Conservation (phyloP, 345 rosid species). For the Camelina hispida region DNA sequence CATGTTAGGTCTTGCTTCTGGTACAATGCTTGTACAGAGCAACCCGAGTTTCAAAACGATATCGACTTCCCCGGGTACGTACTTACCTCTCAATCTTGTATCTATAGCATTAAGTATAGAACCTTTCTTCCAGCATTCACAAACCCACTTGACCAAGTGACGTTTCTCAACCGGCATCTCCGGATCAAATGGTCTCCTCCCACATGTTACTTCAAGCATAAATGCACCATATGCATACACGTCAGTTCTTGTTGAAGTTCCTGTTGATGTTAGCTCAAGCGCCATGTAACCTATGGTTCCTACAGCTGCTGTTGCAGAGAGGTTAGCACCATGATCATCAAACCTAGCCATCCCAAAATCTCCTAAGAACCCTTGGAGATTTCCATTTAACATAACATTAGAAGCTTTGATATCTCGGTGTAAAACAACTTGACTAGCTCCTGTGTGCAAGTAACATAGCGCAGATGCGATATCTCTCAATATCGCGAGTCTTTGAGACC, state of each 20-base stretch:
- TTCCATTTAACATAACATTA: conserved; percentile 50
- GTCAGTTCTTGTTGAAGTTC: conserved; percentile 47
- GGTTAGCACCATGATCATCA: conserved; percentile 47
- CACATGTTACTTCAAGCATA: conserved; percentile 56
- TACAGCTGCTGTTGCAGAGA: conserved; percentile 51
- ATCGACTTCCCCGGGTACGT: conserved; percentile 43
- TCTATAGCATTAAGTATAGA: conserved; percentile 42
- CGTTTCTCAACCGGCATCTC: conserved; percentile 27
- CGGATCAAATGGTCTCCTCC: conserved; percentile 53
- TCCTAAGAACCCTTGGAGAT: conserved; percentile 46
- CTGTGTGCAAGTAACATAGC: conserved; percentile 57
- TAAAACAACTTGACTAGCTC: conserved; percentile 54
- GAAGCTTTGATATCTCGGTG: conserved; percentile 58
- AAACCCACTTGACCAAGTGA: conserved; percentile 45
- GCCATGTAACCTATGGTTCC: conserved; percentile 66
- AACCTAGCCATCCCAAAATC: conserved; percentile 60
- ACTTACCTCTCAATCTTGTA: conserved; percentile 36
- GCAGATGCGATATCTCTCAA: conserved; percentile 54
- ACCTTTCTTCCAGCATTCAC: conserved; percentile 44
- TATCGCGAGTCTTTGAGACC: conserved; percentile 51
- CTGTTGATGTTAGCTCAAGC: conserved; percentile 49
- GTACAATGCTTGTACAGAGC: conserved; percentile 44
- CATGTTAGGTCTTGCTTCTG: conserved; percentile 46
- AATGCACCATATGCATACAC: conserved; percentile 54
- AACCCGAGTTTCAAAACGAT: conserved; percentile 50